Evolutionary conservation across 345 rosid species (phyloP).

Genomic region (Carallia pectinifolia): DNA sequence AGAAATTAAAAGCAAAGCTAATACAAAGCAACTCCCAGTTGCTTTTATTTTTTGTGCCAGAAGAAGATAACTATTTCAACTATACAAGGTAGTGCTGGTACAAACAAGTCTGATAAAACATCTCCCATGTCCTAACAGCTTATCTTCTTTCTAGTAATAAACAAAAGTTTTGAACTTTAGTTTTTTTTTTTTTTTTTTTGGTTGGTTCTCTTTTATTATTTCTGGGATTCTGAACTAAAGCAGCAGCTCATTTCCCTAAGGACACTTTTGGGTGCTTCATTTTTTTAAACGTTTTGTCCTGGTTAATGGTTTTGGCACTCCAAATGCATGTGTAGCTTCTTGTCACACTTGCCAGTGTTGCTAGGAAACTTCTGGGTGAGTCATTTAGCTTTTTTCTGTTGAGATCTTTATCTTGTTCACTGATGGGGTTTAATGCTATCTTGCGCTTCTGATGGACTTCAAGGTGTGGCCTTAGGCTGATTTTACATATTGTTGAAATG

Average conservation of each 20-base stretch:
- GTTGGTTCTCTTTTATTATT: not conserved
- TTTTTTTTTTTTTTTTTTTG: not conserved
- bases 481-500: slow-evolving; percentile 10
- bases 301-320: slow-evolving; percentile 10
- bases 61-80: not conserved
- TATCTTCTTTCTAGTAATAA: too few relatives aligned
- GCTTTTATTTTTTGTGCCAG: not conserved
- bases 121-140: not conserved
- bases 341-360: slow-evolving; percentile 9
- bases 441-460: not conserved
- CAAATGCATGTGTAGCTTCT: slow-evolving; percentile 24
- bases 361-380: not conserved
- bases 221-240: slow-evolving; percentile 14
- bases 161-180: too few relatives aligned
- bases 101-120: slow-evolving; percentile 11
- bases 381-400: not conserved
- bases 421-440: not conserved
- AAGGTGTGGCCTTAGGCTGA: not conserved
- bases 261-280: slow-evolving; percentile 7
- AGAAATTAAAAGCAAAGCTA: not conserved
- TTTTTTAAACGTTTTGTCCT: slow-evolving; percentile 11
- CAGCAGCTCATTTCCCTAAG: slow-evolving; percentile 25
- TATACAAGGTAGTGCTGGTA: slow-evolving; percentile 8
- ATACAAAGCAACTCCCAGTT: slow-evolving; percentile 6
- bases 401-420: not conserved